phyloP scores from a whole-genome alignment of 768 basidiomycete species.

The Lactifluus pinguis region DNA sequence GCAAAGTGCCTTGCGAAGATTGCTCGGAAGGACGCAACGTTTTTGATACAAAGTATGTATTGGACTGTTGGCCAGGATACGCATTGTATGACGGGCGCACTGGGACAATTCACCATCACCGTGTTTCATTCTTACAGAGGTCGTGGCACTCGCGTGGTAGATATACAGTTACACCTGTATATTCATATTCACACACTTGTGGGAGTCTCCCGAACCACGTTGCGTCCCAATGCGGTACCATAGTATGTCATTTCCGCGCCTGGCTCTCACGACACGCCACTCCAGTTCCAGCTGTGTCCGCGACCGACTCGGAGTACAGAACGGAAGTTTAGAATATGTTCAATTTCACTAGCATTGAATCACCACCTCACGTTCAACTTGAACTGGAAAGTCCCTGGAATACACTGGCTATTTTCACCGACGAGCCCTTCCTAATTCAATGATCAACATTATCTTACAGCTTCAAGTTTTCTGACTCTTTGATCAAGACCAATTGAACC shows the following conservation, averaged over 20 bases:
- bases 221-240: slow-evolving; percentile 24
- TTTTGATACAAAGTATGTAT: not conserved
- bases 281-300: not conserved
- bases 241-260: slow-evolving; percentile 17
- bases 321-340: too few relatives aligned
- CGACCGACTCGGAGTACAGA: too few relatives aligned
- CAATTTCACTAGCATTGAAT: too few relatives aligned
- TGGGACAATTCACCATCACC: not conserved
- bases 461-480: too few relatives aligned
- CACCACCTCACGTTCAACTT: too few relatives aligned
- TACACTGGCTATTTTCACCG: too few relatives aligned
- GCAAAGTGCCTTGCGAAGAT: not conserved
- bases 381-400: too few relatives aligned
- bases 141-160: not conserved
- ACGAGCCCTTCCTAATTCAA: too few relatives aligned
- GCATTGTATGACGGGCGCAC: not conserved
- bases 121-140: not conserved
- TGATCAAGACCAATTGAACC: too few relatives aligned
- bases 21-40: not conserved
- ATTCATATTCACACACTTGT: not conserved
- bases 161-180: not conserved
- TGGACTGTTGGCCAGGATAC: not conserved
- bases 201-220: not conserved
- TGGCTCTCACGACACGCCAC: not conserved
- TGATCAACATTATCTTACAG: too few relatives aligned